Base-by-base conservation (phyloP, 139 green algal species). In the Desmodesmus armatus region DNA sequence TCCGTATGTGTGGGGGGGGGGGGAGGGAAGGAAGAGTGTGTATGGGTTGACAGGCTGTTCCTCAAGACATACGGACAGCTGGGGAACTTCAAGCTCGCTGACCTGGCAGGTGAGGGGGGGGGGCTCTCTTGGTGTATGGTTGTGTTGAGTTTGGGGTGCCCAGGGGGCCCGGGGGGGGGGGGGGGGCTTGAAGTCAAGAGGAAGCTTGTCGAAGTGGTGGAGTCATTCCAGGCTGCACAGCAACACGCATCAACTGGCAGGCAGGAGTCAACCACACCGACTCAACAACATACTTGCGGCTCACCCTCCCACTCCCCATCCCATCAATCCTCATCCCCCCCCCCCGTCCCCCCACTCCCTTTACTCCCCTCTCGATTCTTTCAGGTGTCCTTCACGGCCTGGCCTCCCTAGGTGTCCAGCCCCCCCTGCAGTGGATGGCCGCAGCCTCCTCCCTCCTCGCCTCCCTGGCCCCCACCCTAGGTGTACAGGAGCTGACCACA, bases 361-460 rank as follows among this genome's bases (percentile, higher is more conserved):
- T n/a, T n/a, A n/a, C n/a, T n/a, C n/a, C n/a, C n/a, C n/a, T n/a
- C n/a, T n/a, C n/a, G n/a, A n/a, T n/a, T n/a, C n/a, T n/a, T 63
- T 39, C 65, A 37, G 66, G 67, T 5, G 72, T 55, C 19, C n/a
- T 86, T 33, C 67, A 72, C 41, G 66, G 67, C 35, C 49, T 86
- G 23, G 80, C 65, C 9, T 31, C 6, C 21, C 47, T 86, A 25
- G 47, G 41, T 7, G 33, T 80, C 44, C 80, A 70, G 66, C 80
- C 80, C 2, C 80, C 80, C 19, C 66, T 86, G 44, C 80, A 86
- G 80, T 86, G 80, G 80, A 79, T 79, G 80, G n/a, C 17, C 21
- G 47, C 70, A 27, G 80, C 67, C 3, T 43, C 67, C 27, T 66
- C 67, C n/a, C 47, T 66, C 21, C 37, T 79, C 31, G 66, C 66